phyloP scores from a whole-genome alignment of 768 basidiomycete species.

The Lactarius sp. region DNA sequence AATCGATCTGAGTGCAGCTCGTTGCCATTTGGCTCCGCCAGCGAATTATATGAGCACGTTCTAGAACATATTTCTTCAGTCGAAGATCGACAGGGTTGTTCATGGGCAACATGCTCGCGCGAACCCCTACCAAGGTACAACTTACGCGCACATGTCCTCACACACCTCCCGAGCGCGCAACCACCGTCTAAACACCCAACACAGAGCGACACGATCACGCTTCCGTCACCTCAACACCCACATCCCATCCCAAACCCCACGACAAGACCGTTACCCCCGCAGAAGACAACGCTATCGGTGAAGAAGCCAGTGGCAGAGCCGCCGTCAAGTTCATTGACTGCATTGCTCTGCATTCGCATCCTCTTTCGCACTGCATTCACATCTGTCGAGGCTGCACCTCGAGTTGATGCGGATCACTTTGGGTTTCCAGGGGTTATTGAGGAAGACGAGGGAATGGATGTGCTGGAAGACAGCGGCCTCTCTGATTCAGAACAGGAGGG shows the following conservation, averaged over 20 bases:
- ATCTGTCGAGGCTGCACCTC: conserved; percentile 58
- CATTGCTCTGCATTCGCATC: conserved; percentile 77
- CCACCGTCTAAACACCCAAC: conserved; percentile 54
- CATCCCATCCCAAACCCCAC: conserved; percentile 64
- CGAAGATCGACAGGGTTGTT: conserved; percentile 51
- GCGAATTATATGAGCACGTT: conserved; percentile 72
- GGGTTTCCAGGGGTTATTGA: conserved; percentile 84
- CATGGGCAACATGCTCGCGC: conserved; percentile 67
- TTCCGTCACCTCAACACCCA: conserved; percentile 49
- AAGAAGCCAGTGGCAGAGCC: conserved; percentile 57
- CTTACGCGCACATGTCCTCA: conserved; percentile 66
- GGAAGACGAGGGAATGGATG: conserved; percentile 65
- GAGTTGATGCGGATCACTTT: conserved; percentile 79
- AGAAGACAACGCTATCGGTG: conserved; percentile 55
- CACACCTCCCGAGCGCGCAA: conserved; percentile 64
- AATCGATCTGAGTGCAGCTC: conserved; percentile 51
- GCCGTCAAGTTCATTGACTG: conserved; percentile 69
- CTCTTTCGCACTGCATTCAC: conserved; percentile 79
- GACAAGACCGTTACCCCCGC: conserved; percentile 64
- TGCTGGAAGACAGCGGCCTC: conserved; percentile 26
- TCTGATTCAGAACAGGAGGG: conserved; percentile 55
- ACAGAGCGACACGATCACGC: conserved; percentile 69
- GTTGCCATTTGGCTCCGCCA: conserved; percentile 44
- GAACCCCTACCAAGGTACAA: conserved; percentile 42
- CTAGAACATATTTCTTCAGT: conserved; percentile 43